A percentile compares a stretch with the other conserved stretches of the same genome.
These are phyloP conservation scores for Bruguiera hainesii DNA, from an alignment of 441 rosid genomes.

Conservation along the genomic window DNA sequence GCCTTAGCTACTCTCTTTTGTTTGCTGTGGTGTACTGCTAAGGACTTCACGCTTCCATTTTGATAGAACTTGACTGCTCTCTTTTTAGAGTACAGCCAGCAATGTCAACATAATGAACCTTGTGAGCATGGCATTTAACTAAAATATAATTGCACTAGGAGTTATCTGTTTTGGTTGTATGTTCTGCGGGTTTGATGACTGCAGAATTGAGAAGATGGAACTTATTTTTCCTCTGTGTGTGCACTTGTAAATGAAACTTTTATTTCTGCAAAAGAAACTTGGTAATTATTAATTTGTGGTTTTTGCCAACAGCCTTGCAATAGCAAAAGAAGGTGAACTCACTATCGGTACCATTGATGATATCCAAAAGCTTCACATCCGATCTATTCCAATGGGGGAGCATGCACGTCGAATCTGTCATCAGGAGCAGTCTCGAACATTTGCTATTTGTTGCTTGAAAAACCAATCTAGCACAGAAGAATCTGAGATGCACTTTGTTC, in stretches of 20 bases:
- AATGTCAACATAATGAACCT: too few species aligned
- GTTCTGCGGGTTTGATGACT: too few species aligned
- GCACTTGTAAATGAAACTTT: neutral
- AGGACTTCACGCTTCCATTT: too few species aligned
- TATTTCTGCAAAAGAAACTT: neutral
- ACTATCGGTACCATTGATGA: conserved; percentile 97
- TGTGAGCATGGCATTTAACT: too few species aligned
- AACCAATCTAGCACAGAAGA: conserved; percentile 78
- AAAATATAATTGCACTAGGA: too few species aligned
- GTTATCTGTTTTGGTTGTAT: too few species aligned
- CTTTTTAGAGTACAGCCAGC: too few species aligned
- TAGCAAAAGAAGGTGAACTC: conserved; percentile 98
- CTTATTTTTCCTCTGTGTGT: too few species aligned
- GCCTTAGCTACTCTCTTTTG: too few species aligned
- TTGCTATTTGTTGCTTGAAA: conserved; percentile 87
- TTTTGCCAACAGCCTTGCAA: conserved; percentile 70
- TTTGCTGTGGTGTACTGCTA: too few species aligned
- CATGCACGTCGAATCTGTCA: conserved; percentile 95
- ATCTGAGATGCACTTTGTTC: conserved; percentile 77
- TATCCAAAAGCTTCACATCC: conserved; percentile 98
- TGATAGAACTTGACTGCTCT: too few species aligned
- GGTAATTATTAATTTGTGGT: conserved; percentile 19
- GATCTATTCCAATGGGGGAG: conserved; percentile 95
- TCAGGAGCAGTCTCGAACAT: conserved; percentile 94
- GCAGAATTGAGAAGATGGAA: too few species aligned